A percentile compares a stretch with the other conserved stretches of the same genome.
phyloP scores from a whole-genome alignment of 2,329 filamentous ascomycete species.

The Colletotrichum sp. region DNA sequence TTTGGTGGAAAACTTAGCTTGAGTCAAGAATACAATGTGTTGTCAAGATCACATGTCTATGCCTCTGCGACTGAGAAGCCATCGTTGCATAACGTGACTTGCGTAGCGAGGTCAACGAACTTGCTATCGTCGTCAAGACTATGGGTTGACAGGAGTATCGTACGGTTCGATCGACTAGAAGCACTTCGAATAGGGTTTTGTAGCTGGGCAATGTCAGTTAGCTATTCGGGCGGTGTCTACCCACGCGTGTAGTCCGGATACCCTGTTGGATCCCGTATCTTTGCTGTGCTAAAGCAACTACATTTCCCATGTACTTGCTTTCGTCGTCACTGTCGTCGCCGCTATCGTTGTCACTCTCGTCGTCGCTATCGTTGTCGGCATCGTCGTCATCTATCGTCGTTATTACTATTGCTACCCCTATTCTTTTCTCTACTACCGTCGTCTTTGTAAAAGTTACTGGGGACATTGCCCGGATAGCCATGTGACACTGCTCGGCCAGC shows the following conservation, averaged over 20 bases:
- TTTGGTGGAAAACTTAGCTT: not conserved
- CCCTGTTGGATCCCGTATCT: not conserved
- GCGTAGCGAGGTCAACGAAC: not conserved
- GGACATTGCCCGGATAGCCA: not conserved
- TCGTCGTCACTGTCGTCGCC: not conserved
- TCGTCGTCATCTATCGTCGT: not conserved
- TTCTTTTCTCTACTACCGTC: not conserved
- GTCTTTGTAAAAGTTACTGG: not conserved
- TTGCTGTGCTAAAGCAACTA: not conserved
- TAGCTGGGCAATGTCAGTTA: not conserved
- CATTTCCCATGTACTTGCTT: not conserved
- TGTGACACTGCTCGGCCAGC: not conserved
- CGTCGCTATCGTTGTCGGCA: no score
- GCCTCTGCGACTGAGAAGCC: not conserved
- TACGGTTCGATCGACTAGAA: not conserved
- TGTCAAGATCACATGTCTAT: not conserved
- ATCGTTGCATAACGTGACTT: not conserved
- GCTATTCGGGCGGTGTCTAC: not conserved
- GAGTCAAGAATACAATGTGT: not conserved
- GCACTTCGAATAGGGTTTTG: fast-evolving
- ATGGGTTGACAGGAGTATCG: not conserved
- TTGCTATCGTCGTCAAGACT: not conserved
- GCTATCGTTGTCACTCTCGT: not conserved
- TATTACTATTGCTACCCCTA: not conserved
- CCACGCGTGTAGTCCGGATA: fast-evolving